phyloP scores from a whole-genome alignment of 2,329 filamentous ascomycete species.

The Botrytis hyacinthi region DNA sequence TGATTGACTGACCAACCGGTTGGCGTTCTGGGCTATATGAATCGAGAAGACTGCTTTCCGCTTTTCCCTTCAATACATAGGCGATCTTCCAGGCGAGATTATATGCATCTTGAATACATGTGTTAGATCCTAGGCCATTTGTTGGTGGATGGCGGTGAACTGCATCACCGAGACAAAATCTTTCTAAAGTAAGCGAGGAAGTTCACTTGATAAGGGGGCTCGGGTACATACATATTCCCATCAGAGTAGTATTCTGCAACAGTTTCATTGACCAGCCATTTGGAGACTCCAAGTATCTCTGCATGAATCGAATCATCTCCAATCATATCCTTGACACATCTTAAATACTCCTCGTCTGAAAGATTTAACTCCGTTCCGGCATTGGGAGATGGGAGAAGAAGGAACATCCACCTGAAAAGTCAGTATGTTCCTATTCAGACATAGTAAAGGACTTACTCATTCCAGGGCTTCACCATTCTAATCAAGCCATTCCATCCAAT shows the following conservation, averaged over 20 bases:
- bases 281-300: constrained; percentile 53
- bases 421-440: constrained; percentile 4
- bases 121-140: constrained; percentile 58
- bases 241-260: constrained; percentile 54
- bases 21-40: constrained; percentile 49
- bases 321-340: constrained; percentile 49
- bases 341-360: constrained; percentile 47
- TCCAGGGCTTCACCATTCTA: constrained; percentile 63
- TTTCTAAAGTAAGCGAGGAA: constrained; percentile 7
- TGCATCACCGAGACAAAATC: constrained; percentile 53
- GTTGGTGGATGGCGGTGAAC: constrained; percentile 57
- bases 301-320: constrained; percentile 52
- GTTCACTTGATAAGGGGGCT: not conserved
- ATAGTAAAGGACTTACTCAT: constrained; percentile 42
- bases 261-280: constrained; percentile 61
- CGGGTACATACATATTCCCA: constrained; percentile 34
- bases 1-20: constrained; percentile 45
- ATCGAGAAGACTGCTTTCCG: constrained; percentile 42
- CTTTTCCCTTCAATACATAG: constrained; percentile 45
- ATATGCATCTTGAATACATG: constrained; percentile 56
- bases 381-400: constrained; percentile 48
- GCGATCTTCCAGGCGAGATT: constrained; percentile 57
- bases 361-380: constrained; percentile 43
- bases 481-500: constrained; percentile 52
- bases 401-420: constrained; percentile 52